A percentile compares a stretch with the other conserved stretches of the same genome.
phyloP scores from a whole-genome alignment of 805 yeast genomes.

The Millerozyma miso region DNA sequence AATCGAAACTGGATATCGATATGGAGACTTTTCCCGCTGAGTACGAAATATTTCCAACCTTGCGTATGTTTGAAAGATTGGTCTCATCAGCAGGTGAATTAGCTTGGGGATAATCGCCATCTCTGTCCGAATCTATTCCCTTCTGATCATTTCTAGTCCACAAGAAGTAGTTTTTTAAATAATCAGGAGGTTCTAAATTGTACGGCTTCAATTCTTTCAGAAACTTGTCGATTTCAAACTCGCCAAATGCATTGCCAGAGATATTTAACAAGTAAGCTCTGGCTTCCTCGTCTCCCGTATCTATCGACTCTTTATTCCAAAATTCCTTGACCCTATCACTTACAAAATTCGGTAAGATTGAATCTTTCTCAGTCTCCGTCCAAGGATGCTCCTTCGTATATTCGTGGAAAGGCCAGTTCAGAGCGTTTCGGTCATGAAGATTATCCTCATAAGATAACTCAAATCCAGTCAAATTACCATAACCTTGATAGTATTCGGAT shows the following conservation, averaged over 20 bases:
- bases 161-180: conserved; percentile 27
- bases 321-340: conserved; percentile 44
- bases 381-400: conserved; percentile 39
- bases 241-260: conserved; percentile 32
- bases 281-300: conserved; percentile 4
- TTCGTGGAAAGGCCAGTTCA: conserved; percentile 57
- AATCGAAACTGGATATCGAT: conserved; percentile 16
- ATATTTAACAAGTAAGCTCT: conserved; percentile 31
- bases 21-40: conserved; percentile 23
- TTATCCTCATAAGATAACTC: conserved; percentile 61
- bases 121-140: conserved; percentile 22
- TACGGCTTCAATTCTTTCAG: conserved; percentile 10
- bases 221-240: conserved; percentile 15
- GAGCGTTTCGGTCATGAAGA: conserved; percentile 37
- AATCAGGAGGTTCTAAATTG: conserved; percentile 19
- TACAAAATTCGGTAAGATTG: conserved; percentile 58
- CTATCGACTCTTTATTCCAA: conserved; percentile 42
- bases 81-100: conserved; percentile 13
- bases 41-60: conserved; percentile 27
- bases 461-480: conserved; percentile 73
- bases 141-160: conserved; percentile 18
- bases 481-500: conserved; percentile 47
- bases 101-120: conserved; percentile 25
- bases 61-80: conserved; percentile 4
- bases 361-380: conserved; percentile 45